These are phyloP conservation scores for Schizopora paradoxa DNA, from an alignment of 1,284 basidiomycete species.

Conservation along the genomic window DNA sequence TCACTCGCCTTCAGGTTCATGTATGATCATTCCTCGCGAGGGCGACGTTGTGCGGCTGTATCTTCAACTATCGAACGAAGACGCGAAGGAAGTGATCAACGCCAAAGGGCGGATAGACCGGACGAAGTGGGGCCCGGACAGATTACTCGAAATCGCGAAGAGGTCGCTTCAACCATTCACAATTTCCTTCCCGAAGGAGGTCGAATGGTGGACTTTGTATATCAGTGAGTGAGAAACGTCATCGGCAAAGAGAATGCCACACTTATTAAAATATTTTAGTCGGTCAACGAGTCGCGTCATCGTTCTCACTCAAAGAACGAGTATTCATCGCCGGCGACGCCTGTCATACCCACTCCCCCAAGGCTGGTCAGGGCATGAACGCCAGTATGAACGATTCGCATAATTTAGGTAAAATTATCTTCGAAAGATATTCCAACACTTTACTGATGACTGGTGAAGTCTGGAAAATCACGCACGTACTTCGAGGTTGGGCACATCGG, in stretches of 20 bases:
- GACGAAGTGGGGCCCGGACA: conserved; percentile 36
- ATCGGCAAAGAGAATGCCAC: not conserved
- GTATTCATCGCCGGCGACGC: conserved; percentile 81
- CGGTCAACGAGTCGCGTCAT: conserved; percentile 73
- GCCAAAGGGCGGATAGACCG: conserved; percentile 36
- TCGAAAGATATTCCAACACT: not conserved
- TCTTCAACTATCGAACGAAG: conserved; percentile 38
- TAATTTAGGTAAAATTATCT: conserved; percentile 49
- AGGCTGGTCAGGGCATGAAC: conserved; percentile 73
- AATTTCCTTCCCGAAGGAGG: conserved; percentile 48
- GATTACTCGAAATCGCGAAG: conserved; percentile 29
- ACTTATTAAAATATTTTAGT: conserved; percentile 28
- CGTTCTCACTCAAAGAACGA: conserved; percentile 60
- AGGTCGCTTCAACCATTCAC: conserved; percentile 66
- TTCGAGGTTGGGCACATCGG: conserved; percentile 63
- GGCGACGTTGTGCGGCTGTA: conserved; percentile 39
- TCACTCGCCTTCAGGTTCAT: conserved; percentile 48
- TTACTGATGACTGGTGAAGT: conserved; percentile 30
- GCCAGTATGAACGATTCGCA: conserved; percentile 82
- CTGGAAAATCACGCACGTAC: conserved; percentile 74
- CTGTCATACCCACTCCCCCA: conserved; percentile 83
- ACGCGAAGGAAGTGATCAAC: conserved; percentile 28
- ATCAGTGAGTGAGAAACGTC: conserved; percentile 39
- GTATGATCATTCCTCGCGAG: conserved; percentile 41
- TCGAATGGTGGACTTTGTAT: conserved; percentile 83